Base-by-base conservation (phyloP, 1,284 basidiomycete genomes). In the Calocybe gambosa region DNA sequence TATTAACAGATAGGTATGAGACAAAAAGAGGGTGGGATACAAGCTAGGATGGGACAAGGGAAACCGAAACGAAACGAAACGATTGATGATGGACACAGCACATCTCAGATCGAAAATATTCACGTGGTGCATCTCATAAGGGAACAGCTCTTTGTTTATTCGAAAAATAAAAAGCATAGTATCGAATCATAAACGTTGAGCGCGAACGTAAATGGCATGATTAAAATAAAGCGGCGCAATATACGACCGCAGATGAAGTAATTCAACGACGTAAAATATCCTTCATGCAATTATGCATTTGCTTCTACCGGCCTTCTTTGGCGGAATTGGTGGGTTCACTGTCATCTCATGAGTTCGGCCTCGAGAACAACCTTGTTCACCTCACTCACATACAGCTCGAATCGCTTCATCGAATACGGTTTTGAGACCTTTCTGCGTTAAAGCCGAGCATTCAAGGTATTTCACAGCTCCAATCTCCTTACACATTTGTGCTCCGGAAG, bases 391-490 rank as follows among this genome's bases (percentile, higher is more conserved):
- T 60, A 91, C 89, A 50, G 86, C 86, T 51, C 93, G 82, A 62
- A 96, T 96, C 26, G 93, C 93, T 68, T 97, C 93, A 65, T 97
- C 94, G 64, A 97, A 97, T 37, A 97, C 93, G 39, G 85, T 92
- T 81, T 96, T 96, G 59, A 97, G 70, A 18, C 93, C 94, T 70
- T 97, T 95, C 75, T 99, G 96, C 38, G 96, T 98, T 59, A 99
- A 73, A 35, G 96, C 96, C 20, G 93, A 96, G 65, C 95, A 98
- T 68, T 99, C 95, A 49, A 98, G 71, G 63, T 98, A 99, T 67
- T 93, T 95, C 56, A 95, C 89, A 28, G 95, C 95, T 31, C 88
- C 87, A 55, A 99, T 96, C 59, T 98, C 93, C 61, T 86, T 87
- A 48, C 85, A 82, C 91, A 97, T 93, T 43, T 82, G 75, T 33